Base-by-base conservation (phyloP, 108 stramenopile genomes). In the Nitzschia palea region DNA sequence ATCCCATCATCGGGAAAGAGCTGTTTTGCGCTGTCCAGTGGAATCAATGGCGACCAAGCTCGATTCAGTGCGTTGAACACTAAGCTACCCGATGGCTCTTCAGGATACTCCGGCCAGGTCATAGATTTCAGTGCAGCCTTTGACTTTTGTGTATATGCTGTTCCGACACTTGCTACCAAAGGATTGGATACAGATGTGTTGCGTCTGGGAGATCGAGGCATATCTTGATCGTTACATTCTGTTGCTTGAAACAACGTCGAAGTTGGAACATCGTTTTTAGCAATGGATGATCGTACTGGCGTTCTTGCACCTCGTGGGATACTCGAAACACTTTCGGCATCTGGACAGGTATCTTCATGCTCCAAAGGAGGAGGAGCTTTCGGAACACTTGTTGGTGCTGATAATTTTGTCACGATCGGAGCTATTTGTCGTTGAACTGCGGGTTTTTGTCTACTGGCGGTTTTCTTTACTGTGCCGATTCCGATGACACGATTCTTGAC, bases 21-120 rank as follows among this genome's bases (percentile, higher is more conserved):
- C 6, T 50, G 54, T 28, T 79, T 61, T 0, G 67, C 33, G 34
- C 87, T 65, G 17, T 78, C 48, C 12, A 59, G 34, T 8, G 84
- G 73, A 15, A 93, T 62, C 0, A 86, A 51, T 10, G 65, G 67
- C 2, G 78, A 56, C 91, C 90, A 95, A 22, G 81, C 70, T 67
- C 87, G 89, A 37, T 82, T 83, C 8, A 95, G 45, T 14, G 68
- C 57, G 17, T 32, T 54, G 28, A 78, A 73, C 9, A 72, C 31
- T 32, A 55, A 34, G 34, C 65, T 33, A 27, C 76, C 83, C 47
- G 55, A 54, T 6, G 90, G 84, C 55, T 91, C 85, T 62, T 91
- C 95, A 22, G 95, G 91, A 73, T 84, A 95, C 53, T 93, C 91
- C 10, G 91, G 91, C 91, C 84, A 85, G 17, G 56, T 73, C 6